Conservation (phyloP, 768 basidiomycete genomes). For the Trametes sanguinea region DNA sequence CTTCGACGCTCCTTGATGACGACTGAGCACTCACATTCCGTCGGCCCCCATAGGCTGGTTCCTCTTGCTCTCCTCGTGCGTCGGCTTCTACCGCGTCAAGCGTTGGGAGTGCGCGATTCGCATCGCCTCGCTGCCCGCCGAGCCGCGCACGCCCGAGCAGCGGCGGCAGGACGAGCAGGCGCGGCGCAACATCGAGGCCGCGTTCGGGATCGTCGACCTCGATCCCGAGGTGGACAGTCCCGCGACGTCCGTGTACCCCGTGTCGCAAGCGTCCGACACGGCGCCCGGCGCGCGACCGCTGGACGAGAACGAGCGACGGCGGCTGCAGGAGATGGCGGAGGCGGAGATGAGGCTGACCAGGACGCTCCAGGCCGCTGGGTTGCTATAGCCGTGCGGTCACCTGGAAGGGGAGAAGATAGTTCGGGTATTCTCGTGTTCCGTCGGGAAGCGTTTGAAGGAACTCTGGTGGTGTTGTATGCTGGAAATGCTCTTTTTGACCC, state of each 20-base stretch:
- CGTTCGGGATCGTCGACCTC: constrained; percentile 50
- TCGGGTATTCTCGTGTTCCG: not conserved
- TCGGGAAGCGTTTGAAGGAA: not conserved
- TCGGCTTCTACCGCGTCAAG: constrained; percentile 83
- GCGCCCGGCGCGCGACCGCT: not conserved
- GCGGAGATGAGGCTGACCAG: constrained; percentile 29
- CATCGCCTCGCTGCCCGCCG: constrained; percentile 34
- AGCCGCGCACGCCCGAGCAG: constrained; percentile 46
- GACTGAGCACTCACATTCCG: not conserved
- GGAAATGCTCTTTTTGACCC: not conserved
- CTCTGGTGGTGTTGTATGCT: not conserved
- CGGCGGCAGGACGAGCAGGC: constrained; percentile 53
- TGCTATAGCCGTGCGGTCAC: constrained; percentile 20
- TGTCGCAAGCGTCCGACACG: not conserved
- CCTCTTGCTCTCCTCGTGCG: constrained; percentile 78
- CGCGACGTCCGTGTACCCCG: not conserved
- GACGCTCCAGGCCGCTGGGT: constrained; percentile 29
- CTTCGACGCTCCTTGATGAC: not conserved
- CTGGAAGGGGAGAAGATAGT: not conserved
- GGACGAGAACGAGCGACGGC: constrained; percentile 15
- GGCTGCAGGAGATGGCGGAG: constrained; percentile 17
- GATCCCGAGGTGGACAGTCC: constrained; percentile 33
- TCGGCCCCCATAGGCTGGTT: constrained; percentile 70
- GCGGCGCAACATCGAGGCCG: constrained; percentile 50
- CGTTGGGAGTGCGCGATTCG: constrained; percentile 80